Evolutionary conservation across 805 yeast species (phyloP).

Genomic region (Hagleromyces aurorensis): DNA sequence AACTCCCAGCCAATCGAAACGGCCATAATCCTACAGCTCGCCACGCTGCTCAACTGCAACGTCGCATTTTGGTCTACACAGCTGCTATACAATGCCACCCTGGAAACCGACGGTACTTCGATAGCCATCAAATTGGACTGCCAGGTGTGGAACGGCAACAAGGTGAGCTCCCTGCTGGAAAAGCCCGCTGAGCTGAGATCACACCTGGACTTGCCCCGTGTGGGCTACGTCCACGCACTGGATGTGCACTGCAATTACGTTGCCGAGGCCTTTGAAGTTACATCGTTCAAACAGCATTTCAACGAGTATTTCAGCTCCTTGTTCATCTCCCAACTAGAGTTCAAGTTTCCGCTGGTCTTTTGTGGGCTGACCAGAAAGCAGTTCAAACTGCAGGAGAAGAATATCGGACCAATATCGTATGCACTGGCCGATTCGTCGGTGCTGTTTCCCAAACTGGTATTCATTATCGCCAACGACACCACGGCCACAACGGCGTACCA

Average conservation of each 20-base stretch:
- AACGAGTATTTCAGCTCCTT: slow-evolving; percentile 25
- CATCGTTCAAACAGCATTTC: slow-evolving; percentile 10
- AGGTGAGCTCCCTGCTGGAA: slow-evolving; percentile 8
- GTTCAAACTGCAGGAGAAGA: slow-evolving; percentile 15
- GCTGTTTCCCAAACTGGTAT: slow-evolving; percentile 19
- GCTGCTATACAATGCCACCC: slow-evolving; percentile 6
- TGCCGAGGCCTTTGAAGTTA: background rate
- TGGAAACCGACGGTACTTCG: background rate
- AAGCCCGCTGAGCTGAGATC: slow-evolving; percentile 9
- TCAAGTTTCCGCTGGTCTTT: slow-evolving; percentile 30
- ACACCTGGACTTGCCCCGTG: slow-evolving; percentile 5
- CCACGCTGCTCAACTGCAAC: slow-evolving; percentile 2
- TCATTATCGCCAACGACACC: slow-evolving; percentile 13
- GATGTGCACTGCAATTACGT: background rate
- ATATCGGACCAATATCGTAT: slow-evolving; percentile 24
- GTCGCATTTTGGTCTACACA: slow-evolving; percentile 6
- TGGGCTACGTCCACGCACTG: slow-evolving; percentile 3
- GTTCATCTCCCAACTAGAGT: slow-evolving; percentile 29
- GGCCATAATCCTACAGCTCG: slow-evolving; percentile 1
- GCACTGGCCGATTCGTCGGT: slow-evolving; percentile 18
- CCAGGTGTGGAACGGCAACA: slow-evolving; percentile 11
- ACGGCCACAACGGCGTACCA: slow-evolving; percentile 21
- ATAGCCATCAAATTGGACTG: slow-evolving; percentile 7
- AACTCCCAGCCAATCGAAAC: slow-evolving; percentile 1
- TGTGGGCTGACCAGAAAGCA: slow-evolving; percentile 19